These are phyloP conservation scores for Physcomitrium patens DNA, from an alignment of 225 moss, liverwort and hornwort species.

Conservation along the genomic window DNA sequence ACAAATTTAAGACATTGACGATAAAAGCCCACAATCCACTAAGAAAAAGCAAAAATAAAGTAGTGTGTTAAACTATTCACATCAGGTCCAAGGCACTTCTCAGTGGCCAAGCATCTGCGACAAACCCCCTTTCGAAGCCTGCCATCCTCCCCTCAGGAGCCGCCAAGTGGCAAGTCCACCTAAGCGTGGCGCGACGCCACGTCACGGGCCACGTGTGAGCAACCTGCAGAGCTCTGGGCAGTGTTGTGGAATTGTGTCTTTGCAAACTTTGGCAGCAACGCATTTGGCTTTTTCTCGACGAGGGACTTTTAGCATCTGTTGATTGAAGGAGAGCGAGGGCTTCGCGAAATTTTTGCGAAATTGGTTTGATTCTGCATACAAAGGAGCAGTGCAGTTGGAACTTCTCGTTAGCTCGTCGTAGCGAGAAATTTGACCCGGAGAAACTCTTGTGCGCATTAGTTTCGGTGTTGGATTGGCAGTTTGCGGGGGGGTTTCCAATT, in stretches of 20 bases:
- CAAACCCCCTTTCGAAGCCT: too few species aligned
- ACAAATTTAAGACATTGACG: too few species aligned
- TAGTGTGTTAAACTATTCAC: too few species aligned
- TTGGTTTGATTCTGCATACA: background rate
- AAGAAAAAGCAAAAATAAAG: too few species aligned
- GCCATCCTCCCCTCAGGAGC: background rate
- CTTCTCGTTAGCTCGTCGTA: background rate
- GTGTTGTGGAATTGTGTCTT: background rate
- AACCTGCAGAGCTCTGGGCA: background rate
- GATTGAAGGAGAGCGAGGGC: too few species aligned
- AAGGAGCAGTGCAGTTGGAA: background rate
- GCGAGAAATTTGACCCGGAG: background rate
- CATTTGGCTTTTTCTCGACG: background rate
- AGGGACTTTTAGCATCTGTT: too few species aligned
- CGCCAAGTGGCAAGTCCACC: background rate
- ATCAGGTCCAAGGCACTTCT: too few species aligned
- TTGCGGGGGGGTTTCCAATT: background rate
- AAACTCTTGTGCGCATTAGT: background rate
- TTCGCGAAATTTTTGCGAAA: background rate
- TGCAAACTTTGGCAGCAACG: too few species aligned
- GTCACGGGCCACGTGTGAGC: background rate
- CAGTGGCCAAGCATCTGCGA: too few species aligned
- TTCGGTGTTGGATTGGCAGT: background rate
- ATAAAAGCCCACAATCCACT: too few species aligned
- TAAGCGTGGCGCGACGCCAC: too few species aligned